A percentile compares a stretch with the other conserved stretches of the same genome.
These are phyloP conservation scores for Auriscalpium microsporum DNA, from an alignment of 768 basidiomycete genomes.

Conservation along the genomic window DNA sequence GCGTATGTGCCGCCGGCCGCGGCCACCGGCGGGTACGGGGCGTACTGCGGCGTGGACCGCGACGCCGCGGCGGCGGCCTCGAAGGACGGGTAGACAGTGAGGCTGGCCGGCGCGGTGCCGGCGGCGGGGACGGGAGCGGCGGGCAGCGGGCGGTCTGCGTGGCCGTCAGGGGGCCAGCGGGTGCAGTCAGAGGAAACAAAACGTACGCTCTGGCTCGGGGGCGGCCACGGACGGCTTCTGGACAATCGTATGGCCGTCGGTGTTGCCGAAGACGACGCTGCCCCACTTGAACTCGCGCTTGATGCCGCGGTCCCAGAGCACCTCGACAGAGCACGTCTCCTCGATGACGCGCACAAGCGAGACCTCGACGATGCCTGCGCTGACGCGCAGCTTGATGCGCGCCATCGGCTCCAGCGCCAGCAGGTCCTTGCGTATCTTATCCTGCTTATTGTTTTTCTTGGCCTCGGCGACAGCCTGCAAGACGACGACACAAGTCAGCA, in stretches of 20 bases:
- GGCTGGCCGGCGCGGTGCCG: background rate
- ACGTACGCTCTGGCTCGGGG: constrained; percentile 40
- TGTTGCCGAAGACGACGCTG: constrained; percentile 68
- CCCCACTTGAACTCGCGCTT: constrained; percentile 81
- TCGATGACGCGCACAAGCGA: constrained; percentile 64
- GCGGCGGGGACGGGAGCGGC: background rate
- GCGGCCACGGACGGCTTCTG: constrained; percentile 59
- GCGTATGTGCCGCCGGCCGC: background rate
- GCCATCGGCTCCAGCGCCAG: constrained; percentile 60
- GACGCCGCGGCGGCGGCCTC: background rate
- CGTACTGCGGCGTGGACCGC: background rate
- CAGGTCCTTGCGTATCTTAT: constrained; percentile 63
- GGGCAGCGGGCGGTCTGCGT: constrained; percentile 1
- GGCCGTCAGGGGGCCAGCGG: background rate
- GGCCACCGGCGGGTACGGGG: background rate
- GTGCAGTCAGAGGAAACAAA: background rate
- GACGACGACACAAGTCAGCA: background rate
- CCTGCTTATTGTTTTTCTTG: constrained; percentile 67
- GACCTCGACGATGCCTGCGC: constrained; percentile 81
- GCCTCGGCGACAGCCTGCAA: constrained; percentile 62
- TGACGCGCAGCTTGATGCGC: constrained; percentile 78
- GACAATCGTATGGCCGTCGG: constrained; percentile 53
- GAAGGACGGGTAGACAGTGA: constrained; percentile 6
- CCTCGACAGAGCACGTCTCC: constrained; percentile 64
- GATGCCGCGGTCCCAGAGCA: constrained; percentile 69